These are phyloP conservation scores for Fusarium sp. DNA, from an alignment of 2,329 filamentous ascomycete genomes.

Conservation along the genomic window DNA sequence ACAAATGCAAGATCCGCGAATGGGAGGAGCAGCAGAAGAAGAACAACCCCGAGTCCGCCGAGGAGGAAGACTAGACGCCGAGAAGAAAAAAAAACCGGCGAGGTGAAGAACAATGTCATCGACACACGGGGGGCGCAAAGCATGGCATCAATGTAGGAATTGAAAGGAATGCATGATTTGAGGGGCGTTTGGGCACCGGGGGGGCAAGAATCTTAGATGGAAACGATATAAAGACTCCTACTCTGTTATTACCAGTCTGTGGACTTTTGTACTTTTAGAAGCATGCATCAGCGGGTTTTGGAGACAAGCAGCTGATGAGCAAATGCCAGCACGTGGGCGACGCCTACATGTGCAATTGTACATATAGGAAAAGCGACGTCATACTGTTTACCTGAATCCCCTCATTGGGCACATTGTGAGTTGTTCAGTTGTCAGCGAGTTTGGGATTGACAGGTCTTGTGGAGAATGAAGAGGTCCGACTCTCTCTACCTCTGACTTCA, in stretches of 20 bases:
- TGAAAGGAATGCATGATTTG: conserved; percentile 34
- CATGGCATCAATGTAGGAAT: conserved; percentile 9
- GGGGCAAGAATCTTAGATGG: conserved; percentile 43
- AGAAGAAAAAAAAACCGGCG: not conserved
- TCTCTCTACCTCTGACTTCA: not conserved
- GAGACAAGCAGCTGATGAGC: conserved; percentile 19
- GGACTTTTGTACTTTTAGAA: conserved; percentile 44
- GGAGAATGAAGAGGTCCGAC: not conserved
- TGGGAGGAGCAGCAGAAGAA: conserved; percentile 59
- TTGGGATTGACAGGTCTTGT: not conserved
- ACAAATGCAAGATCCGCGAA: conserved; percentile 71
- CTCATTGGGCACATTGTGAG: conserved; percentile 10
- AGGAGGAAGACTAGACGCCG: conserved; percentile 47
- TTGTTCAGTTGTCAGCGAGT: not conserved
- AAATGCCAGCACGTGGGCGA: conserved; percentile 30
- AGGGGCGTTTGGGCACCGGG: conserved; percentile 41
- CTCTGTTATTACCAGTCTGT: conserved; percentile 42
- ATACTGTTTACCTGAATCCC: conserved; percentile 16
- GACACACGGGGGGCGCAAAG: conserved; percentile 1
- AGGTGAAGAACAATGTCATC: conserved; percentile 6
- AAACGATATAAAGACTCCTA: conserved; percentile 45
- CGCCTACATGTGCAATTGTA: conserved; percentile 41
- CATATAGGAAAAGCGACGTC: conserved; percentile 40
- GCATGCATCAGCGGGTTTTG: conserved; percentile 39
- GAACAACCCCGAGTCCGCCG: conserved; percentile 48